A percentile compares a stretch with the other conserved stretches of the same genome.
These are phyloP conservation scores for Moricandia moricandioides DNA, from an alignment of 345 rosid species.

Conservation along the genomic window DNA sequence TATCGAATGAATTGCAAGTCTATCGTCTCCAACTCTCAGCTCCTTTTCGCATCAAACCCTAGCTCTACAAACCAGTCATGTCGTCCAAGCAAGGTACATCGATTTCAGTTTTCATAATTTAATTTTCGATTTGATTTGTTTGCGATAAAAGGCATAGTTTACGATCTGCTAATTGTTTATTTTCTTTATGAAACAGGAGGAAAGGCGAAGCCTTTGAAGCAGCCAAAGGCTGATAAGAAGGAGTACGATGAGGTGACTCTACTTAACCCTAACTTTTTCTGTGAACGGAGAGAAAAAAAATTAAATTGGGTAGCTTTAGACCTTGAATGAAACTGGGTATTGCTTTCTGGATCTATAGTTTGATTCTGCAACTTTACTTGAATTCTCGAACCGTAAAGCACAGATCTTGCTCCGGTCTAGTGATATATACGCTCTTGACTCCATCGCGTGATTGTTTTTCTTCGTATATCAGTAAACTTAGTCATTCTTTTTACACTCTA, in stretches of 20 bases:
- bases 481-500: not conserved
- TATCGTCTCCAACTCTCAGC: not conserved
- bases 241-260: slow-evolving; percentile 49
- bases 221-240: slow-evolving; percentile 62
- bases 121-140: not conserved
- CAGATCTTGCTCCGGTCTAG: not conserved
- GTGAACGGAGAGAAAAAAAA: not conserved
- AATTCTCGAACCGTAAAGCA: not conserved
- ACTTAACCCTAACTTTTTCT: not conserved
- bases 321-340: not conserved
- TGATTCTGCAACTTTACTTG: not conserved
- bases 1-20: not conserved
- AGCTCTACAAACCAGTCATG: slow-evolving; percentile 15
- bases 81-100: slow-evolving; percentile 36
- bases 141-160: not conserved
- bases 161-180: slow-evolving; percentile 8
- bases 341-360: slow-evolving; percentile 5
- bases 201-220: slow-evolving; percentile 86
- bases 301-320: not conserved
- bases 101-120: not conserved
- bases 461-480: not conserved
- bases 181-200: slow-evolving; percentile 45
- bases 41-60: slow-evolving; percentile 20
- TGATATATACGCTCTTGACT: not conserved
- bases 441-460: not conserved